These are phyloP conservation scores for Xerocomus potaroensis DNA, from an alignment of 768 basidiomycete species.

Conservation along the genomic window DNA sequence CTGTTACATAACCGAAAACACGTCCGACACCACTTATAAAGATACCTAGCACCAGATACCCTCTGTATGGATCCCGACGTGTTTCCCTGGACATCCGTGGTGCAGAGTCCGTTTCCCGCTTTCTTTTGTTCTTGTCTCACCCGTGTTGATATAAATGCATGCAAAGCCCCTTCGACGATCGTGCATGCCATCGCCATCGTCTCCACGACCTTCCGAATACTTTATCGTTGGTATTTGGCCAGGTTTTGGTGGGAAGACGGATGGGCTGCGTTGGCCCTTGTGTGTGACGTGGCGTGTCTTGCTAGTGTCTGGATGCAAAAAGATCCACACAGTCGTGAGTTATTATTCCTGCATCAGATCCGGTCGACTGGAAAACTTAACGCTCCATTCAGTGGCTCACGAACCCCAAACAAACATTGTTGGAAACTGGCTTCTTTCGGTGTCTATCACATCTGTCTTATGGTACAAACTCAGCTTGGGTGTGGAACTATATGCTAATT, in stretches of 20 bases:
- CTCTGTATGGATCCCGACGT: neutral
- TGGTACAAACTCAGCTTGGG: neutral
- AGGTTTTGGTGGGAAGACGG: constrained; percentile 13
- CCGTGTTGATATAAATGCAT: neutral
- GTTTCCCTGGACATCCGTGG: constrained; percentile 6
- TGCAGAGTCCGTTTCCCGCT: constrained; percentile 10
- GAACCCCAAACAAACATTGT: too few species aligned
- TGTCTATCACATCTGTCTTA: neutral
- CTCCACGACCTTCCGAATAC: constrained; percentile 1
- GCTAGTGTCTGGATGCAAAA: neutral
- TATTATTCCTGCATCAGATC: too few species aligned
- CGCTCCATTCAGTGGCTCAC: too few species aligned
- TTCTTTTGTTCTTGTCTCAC: neutral
- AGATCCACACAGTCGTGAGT: neutral
- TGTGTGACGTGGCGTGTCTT: neutral
- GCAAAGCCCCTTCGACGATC: constrained; percentile 16
- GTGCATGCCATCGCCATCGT: constrained; percentile 8
- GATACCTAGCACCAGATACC: neutral
- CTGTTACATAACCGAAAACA: neutral
- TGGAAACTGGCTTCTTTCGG: too few species aligned
- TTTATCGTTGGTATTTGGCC: constrained; percentile 4
- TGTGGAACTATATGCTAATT: neutral
- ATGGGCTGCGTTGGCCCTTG: neutral
- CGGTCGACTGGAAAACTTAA: too few species aligned
- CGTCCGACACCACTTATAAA: neutral